Conservation (phyloP, 2,329 filamentous ascomycete genomes). For the Pseudocercospora pini-densiflorae region DNA sequence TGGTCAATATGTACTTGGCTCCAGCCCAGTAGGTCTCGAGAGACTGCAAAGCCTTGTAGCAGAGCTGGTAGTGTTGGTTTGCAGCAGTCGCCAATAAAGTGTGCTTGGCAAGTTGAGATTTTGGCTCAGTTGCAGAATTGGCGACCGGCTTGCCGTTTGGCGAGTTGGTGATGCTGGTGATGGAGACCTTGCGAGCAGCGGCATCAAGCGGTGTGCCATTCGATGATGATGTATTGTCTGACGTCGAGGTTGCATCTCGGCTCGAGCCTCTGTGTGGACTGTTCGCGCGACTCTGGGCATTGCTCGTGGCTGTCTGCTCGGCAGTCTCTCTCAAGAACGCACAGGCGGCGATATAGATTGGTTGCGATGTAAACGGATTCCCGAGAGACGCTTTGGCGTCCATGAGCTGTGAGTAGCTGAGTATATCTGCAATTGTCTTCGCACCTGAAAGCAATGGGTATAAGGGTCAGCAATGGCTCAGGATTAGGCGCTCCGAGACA, state of each 20-base stretch:
- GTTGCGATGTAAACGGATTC: constrained; percentile 85
- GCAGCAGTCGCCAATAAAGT: constrained; percentile 78
- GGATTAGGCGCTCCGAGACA: too few relatives aligned
- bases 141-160: constrained; percentile 20
- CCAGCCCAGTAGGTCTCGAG: constrained; percentile 87
- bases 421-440: constrained; percentile 88
- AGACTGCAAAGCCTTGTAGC: constrained; percentile 80
- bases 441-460: too few relatives aligned
- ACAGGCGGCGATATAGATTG: constrained; percentile 89
- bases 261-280: constrained; percentile 48
- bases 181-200: constrained; percentile 18
- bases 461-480: too few relatives aligned
- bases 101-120: constrained; percentile 63
- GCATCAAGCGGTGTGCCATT: constrained; percentile 19
- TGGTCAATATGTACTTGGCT: constrained; percentile 83
- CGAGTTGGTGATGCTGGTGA: constrained; percentile 19
- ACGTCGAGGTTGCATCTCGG: constrained; percentile 13
- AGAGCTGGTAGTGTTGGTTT: constrained; percentile 84
- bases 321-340: constrained; percentile 85
- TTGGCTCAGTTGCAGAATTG: constrained; percentile 24
- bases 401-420: constrained; percentile 83
- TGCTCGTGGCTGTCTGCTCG: constrained; percentile 66
- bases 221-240: constrained; percentile 18
- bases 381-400: constrained; percentile 85
- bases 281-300: constrained; percentile 56